Base-by-base conservation (phyloP, 2,329 filamentous ascomycete species). In the Sporothrix dimorphospora region DNA sequence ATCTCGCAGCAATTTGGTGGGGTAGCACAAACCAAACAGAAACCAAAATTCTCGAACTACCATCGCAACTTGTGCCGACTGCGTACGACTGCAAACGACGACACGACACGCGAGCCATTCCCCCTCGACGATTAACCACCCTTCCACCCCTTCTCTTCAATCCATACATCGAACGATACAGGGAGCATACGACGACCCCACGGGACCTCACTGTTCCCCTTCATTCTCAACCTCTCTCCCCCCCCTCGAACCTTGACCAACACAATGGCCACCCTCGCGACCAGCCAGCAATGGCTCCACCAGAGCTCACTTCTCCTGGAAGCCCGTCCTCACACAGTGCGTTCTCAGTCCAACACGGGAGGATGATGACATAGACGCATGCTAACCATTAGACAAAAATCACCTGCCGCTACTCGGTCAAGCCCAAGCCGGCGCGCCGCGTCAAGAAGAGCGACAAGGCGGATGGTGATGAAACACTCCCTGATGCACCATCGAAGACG, bases 221-320 rank as follows among this genome's bases (percentile, higher is more conserved):
- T 7, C 9, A 11, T 12, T 47, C 40, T 12, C 14, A 30, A 14
- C 61, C 21, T 16, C 5, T 6, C 21, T 11, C 45, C 24, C 30
- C 51, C 12, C 51, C 1, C 27, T 21, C 7, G n/a, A 38, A 6
- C 49, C 11, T n/a, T 11, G 4, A 21, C 30, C 27, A 21, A n/a
- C 24, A 71, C 67, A n/a, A 97, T 97, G 94, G 91, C 92, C 2
- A 90, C 92, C 80, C 90, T 97, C 80, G 84, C 87, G 69, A 94
- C 93, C 72, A 92, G 92, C 81, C 91, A 97, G 82, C 91, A 94
- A 83, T 99, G 94, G 92, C 92, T 98, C 76, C 90, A 92, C 78
- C 92, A 98, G 82, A 97, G 95, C 16, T 85, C 90, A 21, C 89
- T 94, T 73, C 90, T 99, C 72, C 86, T 99, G 71, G 89, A 96